Evolutionary conservation across 495 filamentous ascomycete species (phyloP).

Genomic region (Aspergillus funiculosus): DNA sequence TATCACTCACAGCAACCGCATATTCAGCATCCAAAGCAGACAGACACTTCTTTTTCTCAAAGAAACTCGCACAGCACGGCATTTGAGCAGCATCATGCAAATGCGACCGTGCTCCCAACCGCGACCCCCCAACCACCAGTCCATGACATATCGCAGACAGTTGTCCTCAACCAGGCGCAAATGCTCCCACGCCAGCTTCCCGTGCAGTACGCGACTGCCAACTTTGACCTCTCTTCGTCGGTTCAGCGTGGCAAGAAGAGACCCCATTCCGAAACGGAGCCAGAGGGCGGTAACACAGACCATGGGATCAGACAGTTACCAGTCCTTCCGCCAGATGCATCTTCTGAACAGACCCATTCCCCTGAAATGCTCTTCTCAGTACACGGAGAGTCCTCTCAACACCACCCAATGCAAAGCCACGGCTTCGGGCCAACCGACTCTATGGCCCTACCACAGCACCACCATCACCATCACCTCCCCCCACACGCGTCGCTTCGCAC

Average conservation of each 20-base stretch:
- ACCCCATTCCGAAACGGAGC: slow-evolving; percentile 24
- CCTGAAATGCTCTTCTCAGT: slow-evolving; percentile 31
- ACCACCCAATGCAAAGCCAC: slow-evolving; percentile 26
- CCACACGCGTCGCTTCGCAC: slow-evolving; percentile 49
- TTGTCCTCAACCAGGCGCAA: slow-evolving; percentile 28
- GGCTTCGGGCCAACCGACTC: slow-evolving; percentile 25
- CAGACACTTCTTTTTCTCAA: slow-evolving; percentile 27
- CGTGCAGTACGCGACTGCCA: slow-evolving; percentile 27
- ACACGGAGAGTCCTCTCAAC: slow-evolving; percentile 25
- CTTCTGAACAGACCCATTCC: slow-evolving; percentile 23
- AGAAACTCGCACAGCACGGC: slow-evolving; percentile 27
- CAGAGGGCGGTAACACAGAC: slow-evolving; percentile 23
- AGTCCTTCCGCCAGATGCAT: slow-evolving; percentile 26
- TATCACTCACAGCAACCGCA: slow-evolving; percentile 30
- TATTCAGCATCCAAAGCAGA: slow-evolving; percentile 27
- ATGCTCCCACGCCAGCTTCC: slow-evolving; percentile 31
- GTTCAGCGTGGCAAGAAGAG: slow-evolving; percentile 30
- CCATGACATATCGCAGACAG: slow-evolving; percentile 26
- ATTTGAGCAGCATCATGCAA: slow-evolving; percentile 32
- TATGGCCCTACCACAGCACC: slow-evolving; percentile 41
- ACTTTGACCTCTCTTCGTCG: slow-evolving; percentile 27
- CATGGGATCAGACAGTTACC: slow-evolving; percentile 27
- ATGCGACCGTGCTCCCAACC: slow-evolving; percentile 27
- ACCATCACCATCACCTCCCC: slow-evolving; percentile 71
- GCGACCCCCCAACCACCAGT: slow-evolving; percentile 23